Conservation (phyloP, 257 asterid genomes). For the Scutellaria minor region DNA sequence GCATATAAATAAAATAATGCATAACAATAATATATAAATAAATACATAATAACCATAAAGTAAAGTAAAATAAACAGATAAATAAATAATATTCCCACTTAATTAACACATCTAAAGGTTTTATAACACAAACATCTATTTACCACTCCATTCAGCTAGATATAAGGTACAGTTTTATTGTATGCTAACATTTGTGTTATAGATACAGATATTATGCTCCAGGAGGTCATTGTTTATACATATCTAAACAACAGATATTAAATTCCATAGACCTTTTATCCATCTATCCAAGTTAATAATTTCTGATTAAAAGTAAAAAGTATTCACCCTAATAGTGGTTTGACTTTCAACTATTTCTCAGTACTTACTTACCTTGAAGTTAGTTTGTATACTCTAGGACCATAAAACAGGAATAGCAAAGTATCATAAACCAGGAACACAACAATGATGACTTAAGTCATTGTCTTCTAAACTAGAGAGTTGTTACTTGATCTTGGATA, state of each 20-base stretch:
- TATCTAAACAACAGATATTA: neutral
- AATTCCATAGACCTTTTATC: neutral
- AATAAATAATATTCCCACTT: no score
- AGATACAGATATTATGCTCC: neutral
- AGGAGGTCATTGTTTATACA: neutral
- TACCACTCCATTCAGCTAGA: constrained; percentile 4
- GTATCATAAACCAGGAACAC: constrained; percentile 7
- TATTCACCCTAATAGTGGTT: neutral
- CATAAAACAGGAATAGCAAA: neutral
- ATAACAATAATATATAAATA: no score
- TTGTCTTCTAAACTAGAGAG: constrained; percentile 4
- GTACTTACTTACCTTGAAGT: neutral
- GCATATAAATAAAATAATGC: no score
- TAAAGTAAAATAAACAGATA: no score
- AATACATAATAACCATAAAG: no score
- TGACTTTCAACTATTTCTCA: constrained; percentile 6
- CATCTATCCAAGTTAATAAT: neutral
- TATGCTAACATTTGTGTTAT: neutral
- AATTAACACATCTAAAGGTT: no score
- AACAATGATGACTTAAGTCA: constrained; percentile 2
- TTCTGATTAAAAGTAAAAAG: neutral
- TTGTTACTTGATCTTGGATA: neutral
- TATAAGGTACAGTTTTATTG: neutral
- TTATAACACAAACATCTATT: no score
- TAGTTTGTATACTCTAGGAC: constrained; percentile 10